phyloP scores from a whole-genome alignment of 306 rosid species.

The Rosa multiflora region DNA sequence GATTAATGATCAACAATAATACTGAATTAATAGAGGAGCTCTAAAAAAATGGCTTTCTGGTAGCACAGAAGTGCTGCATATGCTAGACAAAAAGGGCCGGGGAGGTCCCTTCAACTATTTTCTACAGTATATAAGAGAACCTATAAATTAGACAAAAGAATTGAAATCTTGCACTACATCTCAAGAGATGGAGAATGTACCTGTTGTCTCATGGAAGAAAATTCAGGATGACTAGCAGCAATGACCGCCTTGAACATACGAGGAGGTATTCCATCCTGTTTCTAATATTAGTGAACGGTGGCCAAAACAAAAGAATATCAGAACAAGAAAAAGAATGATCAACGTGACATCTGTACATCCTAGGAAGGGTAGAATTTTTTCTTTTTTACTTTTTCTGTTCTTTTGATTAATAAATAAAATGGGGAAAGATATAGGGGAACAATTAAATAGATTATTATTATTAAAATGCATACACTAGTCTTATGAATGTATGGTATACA shows the following conservation, averaged over 20 bases:
- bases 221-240: constrained; percentile 97
- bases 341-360: constrained; percentile 9
- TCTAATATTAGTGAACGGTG: constrained; percentile 39
- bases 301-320: constrained; percentile 11
- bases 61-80: background rate
- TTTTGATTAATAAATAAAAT: background rate
- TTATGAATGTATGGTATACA: background rate
- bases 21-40: background rate
- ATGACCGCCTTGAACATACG: constrained; percentile 91
- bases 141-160: background rate
- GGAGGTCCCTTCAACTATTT: background rate
- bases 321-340: constrained; percentile 21
- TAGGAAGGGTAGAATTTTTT: background rate
- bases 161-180: background rate
- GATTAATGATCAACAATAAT: constrained; percentile 1
- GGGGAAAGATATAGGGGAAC: background rate
- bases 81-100: background rate
- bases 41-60: background rate
- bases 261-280: constrained; percentile 84
- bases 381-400: background rate
- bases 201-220: constrained; percentile 95
- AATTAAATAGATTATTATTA: background rate
- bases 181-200: constrained; percentile 38
- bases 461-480: background rate
- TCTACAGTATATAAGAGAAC: background rate